Percentiles rank a stretch among this genome's conserved stretches.
phyloP scores from a whole-genome alignment of 768 basidiomycete genomes.

The Lactifluus volemus region DNA sequence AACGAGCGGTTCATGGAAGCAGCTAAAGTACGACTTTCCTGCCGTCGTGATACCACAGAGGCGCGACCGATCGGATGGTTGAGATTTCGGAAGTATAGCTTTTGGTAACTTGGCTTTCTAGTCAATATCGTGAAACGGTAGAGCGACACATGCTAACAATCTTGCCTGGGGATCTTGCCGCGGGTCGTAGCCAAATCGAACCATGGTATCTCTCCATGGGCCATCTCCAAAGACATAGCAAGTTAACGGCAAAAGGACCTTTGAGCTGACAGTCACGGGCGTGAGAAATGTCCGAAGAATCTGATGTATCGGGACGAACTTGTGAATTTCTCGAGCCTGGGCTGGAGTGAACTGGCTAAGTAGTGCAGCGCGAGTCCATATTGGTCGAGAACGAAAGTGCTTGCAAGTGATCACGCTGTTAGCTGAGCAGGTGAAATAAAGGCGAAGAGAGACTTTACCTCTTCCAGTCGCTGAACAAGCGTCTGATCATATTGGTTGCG shows the following conservation, averaged over 20 bases:
- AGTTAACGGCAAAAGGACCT: constrained; percentile 67
- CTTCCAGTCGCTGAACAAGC: constrained; percentile 45
- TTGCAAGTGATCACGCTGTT: constrained; percentile 24
- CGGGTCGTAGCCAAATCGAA: constrained; percentile 87
- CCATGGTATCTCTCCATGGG: constrained; percentile 85
- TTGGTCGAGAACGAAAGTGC: constrained; percentile 66
- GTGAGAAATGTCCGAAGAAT: not conserved
- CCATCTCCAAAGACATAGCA: constrained; percentile 91
- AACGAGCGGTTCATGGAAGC: constrained; percentile 28
- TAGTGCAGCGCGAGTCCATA: constrained; percentile 85
- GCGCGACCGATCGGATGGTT: constrained; percentile 73
- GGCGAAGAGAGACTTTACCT: constrained; percentile 30
- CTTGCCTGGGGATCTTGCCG: constrained; percentile 61
- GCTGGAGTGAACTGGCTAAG: constrained; percentile 68
- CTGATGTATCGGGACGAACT: constrained; percentile 38
- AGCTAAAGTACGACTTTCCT: constrained; percentile 36
- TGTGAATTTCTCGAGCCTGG: constrained; percentile 65
- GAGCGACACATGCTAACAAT: constrained; percentile 43
- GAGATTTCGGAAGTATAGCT: constrained; percentile 82
- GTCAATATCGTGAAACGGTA: not conserved
- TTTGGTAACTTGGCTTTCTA: constrained; percentile 61
- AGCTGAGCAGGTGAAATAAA: not conserved
- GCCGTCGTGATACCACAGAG: constrained; percentile 62
- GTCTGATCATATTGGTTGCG: constrained; percentile 44
- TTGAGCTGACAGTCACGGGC: constrained; percentile 45